phyloP scores from a whole-genome alignment of 257 asterid species.

The Solanum arcanum region DNA sequence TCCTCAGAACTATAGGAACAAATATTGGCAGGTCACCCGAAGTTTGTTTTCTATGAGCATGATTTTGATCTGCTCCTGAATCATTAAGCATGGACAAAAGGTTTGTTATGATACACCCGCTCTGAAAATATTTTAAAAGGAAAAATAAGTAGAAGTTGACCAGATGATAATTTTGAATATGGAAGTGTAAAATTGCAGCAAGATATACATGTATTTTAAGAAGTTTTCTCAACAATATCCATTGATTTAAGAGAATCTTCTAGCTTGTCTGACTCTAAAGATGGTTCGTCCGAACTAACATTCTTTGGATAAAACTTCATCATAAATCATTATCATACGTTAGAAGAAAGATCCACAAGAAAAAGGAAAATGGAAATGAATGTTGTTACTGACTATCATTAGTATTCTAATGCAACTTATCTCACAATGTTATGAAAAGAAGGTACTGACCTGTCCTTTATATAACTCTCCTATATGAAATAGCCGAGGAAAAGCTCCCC shows the following conservation, averaged over 20 bases:
- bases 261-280: constrained; percentile 24
- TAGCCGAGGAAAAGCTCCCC: too few species aligned
- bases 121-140: neutral
- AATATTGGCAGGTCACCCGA: constrained; percentile 73
- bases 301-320: neutral
- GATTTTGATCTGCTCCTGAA: constrained; percentile 18
- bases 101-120: neutral
- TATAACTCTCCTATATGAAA: too few species aligned
- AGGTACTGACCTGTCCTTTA: too few species aligned
- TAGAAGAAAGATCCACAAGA: too few species aligned
- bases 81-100: constrained; percentile 21
- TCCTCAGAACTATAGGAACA: constrained; percentile 71
- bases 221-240: constrained; percentile 29
- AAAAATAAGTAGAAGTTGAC: neutral
- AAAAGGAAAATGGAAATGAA: too few species aligned
- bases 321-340: too few species aligned
- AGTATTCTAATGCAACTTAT: too few species aligned
- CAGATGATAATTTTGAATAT: neutral
- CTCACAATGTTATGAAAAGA: too few species aligned
- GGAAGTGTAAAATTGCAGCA: neutral
- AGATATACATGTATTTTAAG: neutral
- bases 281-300: constrained; percentile 8
- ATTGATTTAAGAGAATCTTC: constrained; percentile 32
- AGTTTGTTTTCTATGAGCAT: constrained; percentile 35
- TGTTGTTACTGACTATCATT: too few species aligned